A percentile compares a stretch with the other conserved stretches of the same genome.
These are phyloP conservation scores for Dactylonectria estremocensis DNA, from an alignment of 2,329 filamentous ascomycete species.

Conservation along the genomic window DNA sequence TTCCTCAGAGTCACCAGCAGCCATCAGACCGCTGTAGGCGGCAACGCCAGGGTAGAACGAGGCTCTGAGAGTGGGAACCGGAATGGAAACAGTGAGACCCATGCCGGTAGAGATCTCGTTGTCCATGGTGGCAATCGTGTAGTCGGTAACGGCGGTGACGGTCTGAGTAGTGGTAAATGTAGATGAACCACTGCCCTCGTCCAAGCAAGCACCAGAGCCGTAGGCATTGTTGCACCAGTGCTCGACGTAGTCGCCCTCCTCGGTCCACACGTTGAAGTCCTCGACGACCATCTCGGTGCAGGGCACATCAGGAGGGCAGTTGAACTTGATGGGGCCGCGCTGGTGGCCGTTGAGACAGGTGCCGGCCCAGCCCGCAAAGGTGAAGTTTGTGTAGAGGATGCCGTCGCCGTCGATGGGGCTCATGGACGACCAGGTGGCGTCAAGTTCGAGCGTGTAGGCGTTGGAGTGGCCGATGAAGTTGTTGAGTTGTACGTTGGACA, in stretches of 20 bases:
- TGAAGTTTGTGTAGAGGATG: constrained; percentile 40
- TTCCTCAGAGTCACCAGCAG: not conserved
- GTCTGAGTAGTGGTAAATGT: constrained; percentile 38
- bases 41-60: constrained; percentile 37
- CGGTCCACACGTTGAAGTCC: constrained; percentile 38
- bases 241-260: constrained; percentile 33
- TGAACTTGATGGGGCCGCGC: constrained; percentile 42
- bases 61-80: constrained; percentile 34
- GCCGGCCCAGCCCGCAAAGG: constrained; percentile 41
- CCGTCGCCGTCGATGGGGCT: constrained; percentile 30
- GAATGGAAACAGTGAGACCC: constrained; percentile 35
- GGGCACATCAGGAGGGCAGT: constrained; percentile 37
- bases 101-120: constrained; percentile 35
- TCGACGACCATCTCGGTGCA: constrained; percentile 41
- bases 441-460: constrained; percentile 40
- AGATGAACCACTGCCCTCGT: constrained; percentile 22
- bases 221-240: constrained; percentile 41
- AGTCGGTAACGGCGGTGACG: constrained; percentile 20
- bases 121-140: constrained; percentile 36
- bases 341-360: constrained; percentile 38
- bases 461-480: constrained; percentile 44
- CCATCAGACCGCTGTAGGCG: constrained; percentile 35
- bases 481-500: constrained; percentile 38
- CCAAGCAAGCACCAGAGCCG: constrained; percentile 36
- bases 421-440: constrained; percentile 41